Evolutionary conservation across 2,329 filamentous ascomycete genomes (phyloP).

Genomic region (Cercospora canescens): DNA sequence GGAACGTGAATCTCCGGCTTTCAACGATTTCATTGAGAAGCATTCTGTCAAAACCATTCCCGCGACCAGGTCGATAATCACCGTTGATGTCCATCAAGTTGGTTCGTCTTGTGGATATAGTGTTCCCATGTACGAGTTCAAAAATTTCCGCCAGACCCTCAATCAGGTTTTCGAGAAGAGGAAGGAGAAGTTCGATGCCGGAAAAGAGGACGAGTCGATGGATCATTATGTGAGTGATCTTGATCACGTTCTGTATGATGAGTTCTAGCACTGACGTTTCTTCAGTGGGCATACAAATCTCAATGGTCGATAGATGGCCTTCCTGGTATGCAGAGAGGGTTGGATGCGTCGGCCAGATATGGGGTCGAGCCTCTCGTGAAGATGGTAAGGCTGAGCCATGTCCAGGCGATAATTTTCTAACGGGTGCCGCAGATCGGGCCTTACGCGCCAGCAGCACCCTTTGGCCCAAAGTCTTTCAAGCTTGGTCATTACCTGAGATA

Average conservation of each 20-base stretch:
- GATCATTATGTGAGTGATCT: constrained; percentile 35
- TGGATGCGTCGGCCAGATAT: constrained; percentile 39
- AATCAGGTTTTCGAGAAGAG: constrained; percentile 46
- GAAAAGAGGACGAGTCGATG: constrained; percentile 43
- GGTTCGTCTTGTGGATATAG: constrained; percentile 45
- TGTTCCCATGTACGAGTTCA: constrained; percentile 48
- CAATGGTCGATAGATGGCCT: constrained; percentile 47
- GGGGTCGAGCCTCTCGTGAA: constrained; percentile 45
- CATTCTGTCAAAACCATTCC: constrained; percentile 40
- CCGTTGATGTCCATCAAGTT: constrained; percentile 47
- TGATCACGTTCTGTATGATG: too few relatives aligned
- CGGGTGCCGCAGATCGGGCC: constrained; percentile 14
- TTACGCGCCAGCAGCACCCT: constrained; percentile 22
- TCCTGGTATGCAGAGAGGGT: constrained; percentile 44
- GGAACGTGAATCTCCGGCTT: constrained; percentile 39
- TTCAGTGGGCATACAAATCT: constrained; percentile 45
- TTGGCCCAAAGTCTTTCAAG: constrained; percentile 22
- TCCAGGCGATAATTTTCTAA: not conserved
- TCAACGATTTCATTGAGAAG: constrained; percentile 35
- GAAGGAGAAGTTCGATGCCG: constrained; percentile 36
- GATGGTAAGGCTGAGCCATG: constrained; percentile 35
- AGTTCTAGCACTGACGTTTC: too few relatives aligned
- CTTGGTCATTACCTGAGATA: constrained; percentile 19
- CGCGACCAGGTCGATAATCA: constrained; percentile 42
- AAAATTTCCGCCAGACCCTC: constrained; percentile 40